A percentile compares a stretch with the other conserved stretches of the same genome.
phyloP scores from a whole-genome alignment of 2,329 filamentous ascomycete species.

The Trichoderma koningiopsis region DNA sequence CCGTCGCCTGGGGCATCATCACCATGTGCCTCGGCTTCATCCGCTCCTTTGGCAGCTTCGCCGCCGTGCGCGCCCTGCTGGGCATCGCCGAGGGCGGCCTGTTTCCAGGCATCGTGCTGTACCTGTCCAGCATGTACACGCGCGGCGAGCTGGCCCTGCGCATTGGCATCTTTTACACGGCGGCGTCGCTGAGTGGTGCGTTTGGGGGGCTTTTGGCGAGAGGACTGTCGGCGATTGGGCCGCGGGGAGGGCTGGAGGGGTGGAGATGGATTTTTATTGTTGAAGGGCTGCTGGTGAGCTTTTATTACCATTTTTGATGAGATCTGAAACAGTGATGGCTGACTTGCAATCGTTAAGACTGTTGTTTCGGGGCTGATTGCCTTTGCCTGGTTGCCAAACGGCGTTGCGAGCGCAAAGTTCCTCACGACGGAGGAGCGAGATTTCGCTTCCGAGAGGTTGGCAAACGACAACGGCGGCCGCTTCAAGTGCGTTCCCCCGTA shows the following conservation, averaged over 20 bases:
- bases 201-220: conserved; percentile 62
- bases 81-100: conserved; percentile 66
- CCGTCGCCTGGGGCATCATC: conserved; percentile 59
- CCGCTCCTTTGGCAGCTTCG: conserved; percentile 56
- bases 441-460: conserved; percentile 50
- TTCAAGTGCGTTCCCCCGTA: conserved; percentile 35
- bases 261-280: conserved; percentile 67
- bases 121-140: conserved; percentile 64
- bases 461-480: conserved; percentile 40
- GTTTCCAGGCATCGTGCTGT: conserved; percentile 68
- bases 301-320: neutral
- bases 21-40: conserved; percentile 61
- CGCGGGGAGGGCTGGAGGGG: conserved; percentile 53
- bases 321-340: neutral
- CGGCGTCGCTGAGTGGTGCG: conserved; percentile 64
- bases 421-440: conserved; percentile 55
- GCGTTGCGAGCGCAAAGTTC: conserved; percentile 55
- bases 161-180: conserved; percentile 69
- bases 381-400: conserved; percentile 59
- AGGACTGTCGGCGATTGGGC: conserved; percentile 62
- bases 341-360: conserved; percentile 41
- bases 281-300: conserved; percentile 51
- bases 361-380: conserved; percentile 54
- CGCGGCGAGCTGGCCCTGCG: conserved; percentile 62
- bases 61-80: conserved; percentile 62